Base-by-base conservation (phyloP, 2,329 filamentous ascomycete species). In the Neonectria sp. region DNA sequence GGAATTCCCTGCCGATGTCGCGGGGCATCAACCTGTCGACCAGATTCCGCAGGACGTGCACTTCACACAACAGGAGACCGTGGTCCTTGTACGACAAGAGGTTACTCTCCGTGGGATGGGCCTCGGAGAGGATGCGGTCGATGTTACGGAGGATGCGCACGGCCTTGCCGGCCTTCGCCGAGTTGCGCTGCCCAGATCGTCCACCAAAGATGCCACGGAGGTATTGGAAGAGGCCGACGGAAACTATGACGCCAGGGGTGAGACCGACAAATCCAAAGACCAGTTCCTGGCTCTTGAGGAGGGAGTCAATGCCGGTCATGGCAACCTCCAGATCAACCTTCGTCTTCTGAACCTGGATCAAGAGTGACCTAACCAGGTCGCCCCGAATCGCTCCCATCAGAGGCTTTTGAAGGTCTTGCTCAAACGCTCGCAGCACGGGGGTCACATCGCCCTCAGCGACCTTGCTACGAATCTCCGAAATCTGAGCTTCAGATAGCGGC, bases 301-400 rank as follows among this genome's bases (percentile, higher is more conserved):
- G 88, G 37, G 94, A 90, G 84, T 99, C 95, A 71, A 99, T 99
- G 21, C 96, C 96, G 67, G 93, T 94, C 83, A 99, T 95, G 15
- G 96, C 96, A 68, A 98, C 91, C 80, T 99, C 96, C 13, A 99
- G 91, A 77, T 99, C 96, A 9, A 99, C 96, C 84, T 99, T 99
- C 25, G 96, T 98, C 86, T 99, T 99, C 77, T 99, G 96, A 43
- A 99, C 92, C 78, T 99, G 96, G 62, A 99, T 98, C 51, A 99
- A 86, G 31, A 99, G 89, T 5, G 95, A 95, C 58, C 95, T 91
- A 40, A 98, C 89, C 31, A 99, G 86, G 75, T 98, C 95, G 12
- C 96, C 96, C 33, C 90, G 89, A 21, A 99, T 82, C 0, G 95
- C 93, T 8, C 95, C 95, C 61, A 91, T 86, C 68, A 99, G 90